Evolutionary conservation across 2,329 filamentous ascomycete species (phyloP), one percentile per base, ranked within the genome.

Genomic region (Sarocladium kiliense): DNA sequence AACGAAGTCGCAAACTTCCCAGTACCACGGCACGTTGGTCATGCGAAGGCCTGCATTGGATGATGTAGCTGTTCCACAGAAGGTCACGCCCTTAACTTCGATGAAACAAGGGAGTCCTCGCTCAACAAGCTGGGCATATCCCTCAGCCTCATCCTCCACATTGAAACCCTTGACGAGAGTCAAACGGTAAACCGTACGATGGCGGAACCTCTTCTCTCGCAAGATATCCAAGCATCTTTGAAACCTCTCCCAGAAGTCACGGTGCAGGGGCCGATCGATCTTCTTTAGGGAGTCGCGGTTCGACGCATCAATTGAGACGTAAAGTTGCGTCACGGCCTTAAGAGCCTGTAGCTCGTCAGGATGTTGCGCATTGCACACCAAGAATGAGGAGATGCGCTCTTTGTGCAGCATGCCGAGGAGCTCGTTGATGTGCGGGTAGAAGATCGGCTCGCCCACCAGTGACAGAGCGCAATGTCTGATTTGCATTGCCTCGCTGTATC

Each of bases 81-180:
- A 97, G 0, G 93, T 97, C 36, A 97, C 93, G 55, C 93, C 93
- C 75, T 97, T 97, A 70, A 97, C 82, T 75, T 97, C 93, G 50
- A 97, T 85, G 66, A 97, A 96, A 69, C 90, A 93, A 0, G 93
- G 93, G 21, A 96, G 77, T 0, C 88, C 92, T 61, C 86, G 85
- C 66, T 92, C 89, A 18, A 97, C 88, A 1, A 97, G 84, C 64
- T 90, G 85, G 0, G 93, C 93, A 66, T 99, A 97, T 3, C 93
- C 93, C 60, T 87, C 82, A 5, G 87, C 91, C 71, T 97, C 94
- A 62, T 96, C 92, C 23, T 96, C 93, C 60, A 97, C 85, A 68
- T 99, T 97, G 81, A 99, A 97, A 2, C 92, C 93, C 74, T 97
- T 97, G 67, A 97, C 94, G 2, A 99, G 85, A 0, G 93, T 97